A percentile compares a stretch with the other conserved stretches of the same genome.
Conservation (phyloP, 495 filamentous ascomycete genomes). For the Penicillium coffeae region DNA sequence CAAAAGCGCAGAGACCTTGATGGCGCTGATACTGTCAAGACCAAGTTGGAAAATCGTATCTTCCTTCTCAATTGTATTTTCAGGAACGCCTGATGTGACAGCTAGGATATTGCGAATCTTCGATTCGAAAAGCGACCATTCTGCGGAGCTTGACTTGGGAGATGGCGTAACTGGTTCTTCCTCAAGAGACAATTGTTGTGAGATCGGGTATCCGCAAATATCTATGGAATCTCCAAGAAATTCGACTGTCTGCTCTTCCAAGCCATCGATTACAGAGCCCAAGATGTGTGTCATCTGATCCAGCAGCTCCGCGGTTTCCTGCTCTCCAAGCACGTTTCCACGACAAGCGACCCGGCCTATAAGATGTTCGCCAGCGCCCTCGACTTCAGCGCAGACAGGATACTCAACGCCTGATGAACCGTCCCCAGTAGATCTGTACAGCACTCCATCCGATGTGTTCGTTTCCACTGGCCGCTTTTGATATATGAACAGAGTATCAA, state of each 20-base stretch:
- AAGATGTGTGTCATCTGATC: constrained; percentile 53
- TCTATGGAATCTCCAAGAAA: constrained; percentile 42
- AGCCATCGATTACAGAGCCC: constrained; percentile 41
- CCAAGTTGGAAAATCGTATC: constrained; percentile 80
- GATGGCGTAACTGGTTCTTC: background rate
- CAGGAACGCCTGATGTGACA: constrained; percentile 56
- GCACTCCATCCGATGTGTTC: background rate
- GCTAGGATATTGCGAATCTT: constrained; percentile 60
- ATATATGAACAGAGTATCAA: constrained; percentile 85
- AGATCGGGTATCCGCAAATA: constrained; percentile 50
- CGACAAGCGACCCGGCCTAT: constrained; percentile 70
- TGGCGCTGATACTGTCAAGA: constrained; percentile 85
- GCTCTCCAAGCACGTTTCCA: constrained; percentile 41
- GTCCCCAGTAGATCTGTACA: constrained; percentile 54
- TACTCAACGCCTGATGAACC: constrained; percentile 65
- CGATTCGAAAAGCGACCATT: constrained; percentile 34
- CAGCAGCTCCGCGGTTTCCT: constrained; percentile 45
- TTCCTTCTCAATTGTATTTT: constrained; percentile 55
- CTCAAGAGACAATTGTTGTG: constrained; percentile 12
- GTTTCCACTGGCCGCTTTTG: constrained; percentile 47
- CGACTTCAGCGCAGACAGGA: constrained; percentile 76
- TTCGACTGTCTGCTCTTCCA: constrained; percentile 46
- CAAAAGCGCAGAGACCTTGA: constrained; percentile 43
- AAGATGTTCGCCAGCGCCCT: constrained; percentile 49
- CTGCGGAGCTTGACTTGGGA: background rate